Evolutionary conservation across 345 rosid genomes (phyloP), one percentile per base, ranked within the genome.

Genomic region (Gossypioides kirkii): DNA sequence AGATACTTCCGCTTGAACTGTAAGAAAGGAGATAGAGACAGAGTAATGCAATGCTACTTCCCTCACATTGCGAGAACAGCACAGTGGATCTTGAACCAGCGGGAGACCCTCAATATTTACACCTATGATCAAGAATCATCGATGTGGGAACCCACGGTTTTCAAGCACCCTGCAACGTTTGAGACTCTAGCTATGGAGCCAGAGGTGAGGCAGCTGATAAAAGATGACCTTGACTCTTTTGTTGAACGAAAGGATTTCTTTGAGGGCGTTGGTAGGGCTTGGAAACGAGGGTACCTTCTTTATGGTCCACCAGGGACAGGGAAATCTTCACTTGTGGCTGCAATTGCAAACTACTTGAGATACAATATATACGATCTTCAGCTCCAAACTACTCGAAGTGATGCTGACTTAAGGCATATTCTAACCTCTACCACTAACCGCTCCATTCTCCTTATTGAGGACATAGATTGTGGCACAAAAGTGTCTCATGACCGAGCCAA

Each of bases 241-340:
- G 76, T 67, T 20, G 42, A 62, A 17, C 42, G 76, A 3, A 65
- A 71, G 69, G 76, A 61, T 3, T 79, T 58, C 64, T 79, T 73
- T 3, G 60, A 59, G 50, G 76, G 56, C 2, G 70, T 65, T 26
- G 78, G 81, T 2, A 71, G 72, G 43, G 80, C 80, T 23, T 77
- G 80, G 80, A 77, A 72, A 52, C 77, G 80, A 23, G 80, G 80
- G 2, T 78, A 79, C 62, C 76, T 79, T 41, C 68, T 79, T 26
- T 66, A 78, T 8, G 74, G 80, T 2, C 80, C 77, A 14, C 65
- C 77, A 3, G 80, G 74, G 49, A 78, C 74, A 8, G 77, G 80
- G 16, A 78, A 78, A 61, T 58, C 80, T 1, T 67, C 74, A 6
- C 10, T 68, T 55, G 77, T 73, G 12, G 77, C 77, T 6, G 80